Percentiles rank a stretch among this genome's conserved stretches.
Evolutionary conservation across 345 rosid genomes (phyloP).

Genomic region (Ailanthus altissimus): DNA sequence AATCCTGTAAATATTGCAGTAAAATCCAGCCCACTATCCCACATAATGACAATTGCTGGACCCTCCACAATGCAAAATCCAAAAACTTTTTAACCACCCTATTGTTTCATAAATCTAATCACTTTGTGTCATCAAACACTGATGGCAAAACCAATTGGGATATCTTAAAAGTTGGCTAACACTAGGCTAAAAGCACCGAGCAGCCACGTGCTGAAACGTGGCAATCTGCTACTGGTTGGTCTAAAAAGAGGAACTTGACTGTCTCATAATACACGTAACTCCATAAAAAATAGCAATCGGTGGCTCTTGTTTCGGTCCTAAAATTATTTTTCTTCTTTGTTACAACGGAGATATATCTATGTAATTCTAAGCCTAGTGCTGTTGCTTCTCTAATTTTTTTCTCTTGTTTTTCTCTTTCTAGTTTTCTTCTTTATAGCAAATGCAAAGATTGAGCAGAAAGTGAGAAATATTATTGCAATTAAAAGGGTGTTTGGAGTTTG

Average conservation of each 20-base stretch:
- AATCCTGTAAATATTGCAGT: not conserved
- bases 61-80: not conserved
- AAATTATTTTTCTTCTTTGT: not conserved
- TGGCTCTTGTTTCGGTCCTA: constrained; percentile 29
- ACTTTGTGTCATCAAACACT: constrained; percentile 1
- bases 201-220: constrained; percentile 14
- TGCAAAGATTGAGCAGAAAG: not conserved
- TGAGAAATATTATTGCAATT: not conserved
- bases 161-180: not conserved
- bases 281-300: constrained; percentile 33
- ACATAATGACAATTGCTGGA: not conserved
- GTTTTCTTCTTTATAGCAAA: not conserved
- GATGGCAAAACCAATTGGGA: not conserved
- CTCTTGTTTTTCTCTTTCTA: not conserved
- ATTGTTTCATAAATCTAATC: not conserved
- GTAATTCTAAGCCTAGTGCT: not conserved
- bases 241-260: constrained; percentile 18
- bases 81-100: not conserved
- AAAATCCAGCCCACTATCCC: not conserved
- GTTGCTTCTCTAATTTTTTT: not conserved
- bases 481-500: not conserved
- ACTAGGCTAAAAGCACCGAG: constrained; percentile 15
- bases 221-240: not conserved
- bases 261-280: constrained; percentile 11
- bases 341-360: not conserved